A percentile compares a stretch with the other conserved stretches of the same genome.
Conservation (phyloP, 495 filamentous ascomycete genomes). For the Neurospora sp. region DNA sequence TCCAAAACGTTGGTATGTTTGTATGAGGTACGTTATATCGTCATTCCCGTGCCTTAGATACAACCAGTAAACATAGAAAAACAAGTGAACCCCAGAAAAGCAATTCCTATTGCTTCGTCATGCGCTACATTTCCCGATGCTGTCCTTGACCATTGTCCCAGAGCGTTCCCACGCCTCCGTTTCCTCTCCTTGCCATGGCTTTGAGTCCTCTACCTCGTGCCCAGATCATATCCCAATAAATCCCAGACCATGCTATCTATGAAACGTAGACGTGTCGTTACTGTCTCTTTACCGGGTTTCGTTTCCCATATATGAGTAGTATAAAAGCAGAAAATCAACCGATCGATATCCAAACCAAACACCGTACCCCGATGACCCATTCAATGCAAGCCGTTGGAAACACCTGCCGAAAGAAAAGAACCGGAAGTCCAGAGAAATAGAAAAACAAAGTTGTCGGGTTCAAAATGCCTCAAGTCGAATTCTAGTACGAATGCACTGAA, state of each 20-base stretch:
- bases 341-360: not conserved
- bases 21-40: not conserved
- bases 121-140: not conserved
- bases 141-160: not conserved
- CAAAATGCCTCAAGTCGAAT: not conserved
- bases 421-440: not conserved
- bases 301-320: slow-evolving; percentile 12
- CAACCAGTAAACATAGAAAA: not conserved
- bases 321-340: slow-evolving; percentile 4
- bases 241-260: not conserved
- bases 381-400: not conserved
- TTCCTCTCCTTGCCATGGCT: not conserved
- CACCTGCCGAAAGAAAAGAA: not conserved
- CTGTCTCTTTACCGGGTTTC: slow-evolving; percentile 17
- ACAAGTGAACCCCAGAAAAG: not conserved
- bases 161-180: not conserved
- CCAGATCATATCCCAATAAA: not conserved
- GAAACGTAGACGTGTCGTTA: slow-evolving; percentile 13
- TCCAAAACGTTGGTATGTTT: not conserved
- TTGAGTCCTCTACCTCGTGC: not conserved
- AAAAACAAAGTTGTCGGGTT: not conserved
- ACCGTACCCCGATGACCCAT: not conserved
- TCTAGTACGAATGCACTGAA: not conserved
- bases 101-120: not conserved
- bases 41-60: not conserved